phyloP scores from a whole-genome alignment of 2,329 filamentous ascomycete species.

The Aspergillus japonicus region DNA sequence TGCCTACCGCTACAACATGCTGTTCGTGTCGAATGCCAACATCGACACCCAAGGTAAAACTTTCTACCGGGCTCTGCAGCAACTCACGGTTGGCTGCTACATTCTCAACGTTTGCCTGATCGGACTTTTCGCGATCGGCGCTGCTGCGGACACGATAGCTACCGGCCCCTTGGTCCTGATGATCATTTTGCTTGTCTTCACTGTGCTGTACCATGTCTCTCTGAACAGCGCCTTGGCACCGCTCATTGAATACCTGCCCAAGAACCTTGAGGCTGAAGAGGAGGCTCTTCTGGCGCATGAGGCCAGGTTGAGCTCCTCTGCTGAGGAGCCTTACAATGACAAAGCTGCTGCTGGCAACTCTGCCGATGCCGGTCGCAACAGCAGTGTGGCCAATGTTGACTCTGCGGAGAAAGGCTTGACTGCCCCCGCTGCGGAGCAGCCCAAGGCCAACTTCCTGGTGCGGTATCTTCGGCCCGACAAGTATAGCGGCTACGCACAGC shows the following conservation, averaged over 20 bases:
- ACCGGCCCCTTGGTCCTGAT: constrained; percentile 72
- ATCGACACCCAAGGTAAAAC: constrained; percentile 86
- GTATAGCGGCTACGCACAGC: constrained; percentile 68
- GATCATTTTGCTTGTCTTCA: constrained; percentile 73
- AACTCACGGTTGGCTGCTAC: constrained; percentile 81
- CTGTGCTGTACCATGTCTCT: constrained; percentile 69
- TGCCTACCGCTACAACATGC: constrained; percentile 84
- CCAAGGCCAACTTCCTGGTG: constrained; percentile 38
- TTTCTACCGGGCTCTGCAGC: constrained; percentile 83
- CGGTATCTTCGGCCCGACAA: constrained; percentile 74
- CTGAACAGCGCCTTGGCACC: constrained; percentile 73
- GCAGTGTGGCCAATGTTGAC: constrained; percentile 31
- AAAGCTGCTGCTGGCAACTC: constrained; percentile 11
- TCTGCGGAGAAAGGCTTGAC: constrained; percentile 39
- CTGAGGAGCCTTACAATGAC: constrained; percentile 25
- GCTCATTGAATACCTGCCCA: constrained; percentile 74
- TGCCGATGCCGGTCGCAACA: constrained; percentile 17
- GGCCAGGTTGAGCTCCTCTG: constrained; percentile 17
- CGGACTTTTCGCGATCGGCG: constrained; percentile 73
- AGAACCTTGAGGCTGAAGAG: constrained; percentile 63
- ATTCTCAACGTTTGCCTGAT: constrained; percentile 79
- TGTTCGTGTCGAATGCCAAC: constrained; percentile 78
- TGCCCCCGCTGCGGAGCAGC: constrained; percentile 24
- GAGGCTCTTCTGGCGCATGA: constrained; percentile 47
- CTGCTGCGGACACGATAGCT: constrained; percentile 60